Evolutionary conservation across 768 basidiomycete genomes (phyloP), one percentile per base, ranked within the genome.

Genomic region (Naganishia kalamii): DNA sequence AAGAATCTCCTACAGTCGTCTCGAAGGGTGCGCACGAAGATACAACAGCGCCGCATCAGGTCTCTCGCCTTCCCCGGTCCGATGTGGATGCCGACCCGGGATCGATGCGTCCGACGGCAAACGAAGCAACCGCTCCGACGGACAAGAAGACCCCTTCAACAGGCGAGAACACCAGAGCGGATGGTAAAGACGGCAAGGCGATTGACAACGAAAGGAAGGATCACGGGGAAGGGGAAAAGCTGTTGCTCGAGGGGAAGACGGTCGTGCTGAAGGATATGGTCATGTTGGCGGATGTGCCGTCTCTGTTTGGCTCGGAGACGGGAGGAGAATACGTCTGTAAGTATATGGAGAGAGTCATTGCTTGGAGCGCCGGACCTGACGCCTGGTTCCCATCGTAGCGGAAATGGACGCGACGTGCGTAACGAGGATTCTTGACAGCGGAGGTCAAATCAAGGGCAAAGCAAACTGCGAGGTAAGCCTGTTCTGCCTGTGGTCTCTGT

Each of bases 251-350:
- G 13, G 80, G 80, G 11, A 78, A 75, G 63, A 80, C 75, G 35
- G 71, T 82, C n/a, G 75, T 79, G n/a, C 60, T 82, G 30, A 82
- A 83, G 74, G 82, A 81, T 63, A 80, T 77, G 12, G 71, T 81
- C 32, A 78, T 76, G 47, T 61, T 81, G 29, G 80, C 80, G 13
- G 78, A 74, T 8, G 80, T 83, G 1, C 81, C 81, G 0, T 79
- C 79, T 50, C 71, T 79, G 17, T 78, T 82, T 60, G 82, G 82
- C 11, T 81, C 81, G 29, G 69, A 75, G 30, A 79, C 79, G 2
- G 76, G 80, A 62, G 69, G 75, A 32, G 72, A 77, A 50, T 80
- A 73, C 65, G 48, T 70, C 23, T 78, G 78, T 54, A 62, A 72
- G 54, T 74, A 72, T 21, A 13, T 1, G 25, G 25, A 1, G 25